phyloP scores from a whole-genome alignment of 306 rosid species.

The Pyrus pyrifolia region DNA sequence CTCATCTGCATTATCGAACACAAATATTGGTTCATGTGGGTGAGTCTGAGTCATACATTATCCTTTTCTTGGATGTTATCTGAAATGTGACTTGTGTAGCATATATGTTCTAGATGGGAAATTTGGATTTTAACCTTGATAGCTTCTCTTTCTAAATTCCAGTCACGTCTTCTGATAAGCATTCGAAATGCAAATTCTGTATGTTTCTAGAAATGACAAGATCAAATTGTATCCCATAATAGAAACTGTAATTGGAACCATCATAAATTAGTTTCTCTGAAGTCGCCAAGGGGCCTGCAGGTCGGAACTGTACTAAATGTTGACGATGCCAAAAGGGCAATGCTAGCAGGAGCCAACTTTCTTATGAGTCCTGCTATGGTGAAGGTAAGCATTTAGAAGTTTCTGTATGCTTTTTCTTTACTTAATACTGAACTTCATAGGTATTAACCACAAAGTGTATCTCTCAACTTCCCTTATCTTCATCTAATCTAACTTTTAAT shows the following conservation, averaged over 20 bases:
- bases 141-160: neutral
- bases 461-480: neutral
- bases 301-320: constrained; percentile 81
- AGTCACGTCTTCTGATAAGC: neutral
- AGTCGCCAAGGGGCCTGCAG: constrained; percentile 33
- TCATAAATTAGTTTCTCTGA: constrained; percentile 16
- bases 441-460: neutral
- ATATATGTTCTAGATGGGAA: neutral
- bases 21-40: neutral
- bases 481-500: neutral
- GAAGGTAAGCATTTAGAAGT: constrained; percentile 36
- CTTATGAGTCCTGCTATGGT: constrained; percentile 83
- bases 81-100: neutral
- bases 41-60: neutral
- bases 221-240: too few relatives aligned
- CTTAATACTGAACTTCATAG: neutral
- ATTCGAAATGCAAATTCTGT: neutral
- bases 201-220: too few relatives aligned
- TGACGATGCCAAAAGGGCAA: constrained; percentile 73
- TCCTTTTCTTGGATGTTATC: neutral
- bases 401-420: neutral
- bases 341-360: constrained; percentile 79
- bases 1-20: neutral
- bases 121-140: neutral
- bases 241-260: neutral